A percentile compares a stretch with the other conserved stretches of the same genome.
These are phyloP conservation scores for Floccularia luteovirens DNA, from an alignment of 768 basidiomycete species.

Conservation along the genomic window DNA sequence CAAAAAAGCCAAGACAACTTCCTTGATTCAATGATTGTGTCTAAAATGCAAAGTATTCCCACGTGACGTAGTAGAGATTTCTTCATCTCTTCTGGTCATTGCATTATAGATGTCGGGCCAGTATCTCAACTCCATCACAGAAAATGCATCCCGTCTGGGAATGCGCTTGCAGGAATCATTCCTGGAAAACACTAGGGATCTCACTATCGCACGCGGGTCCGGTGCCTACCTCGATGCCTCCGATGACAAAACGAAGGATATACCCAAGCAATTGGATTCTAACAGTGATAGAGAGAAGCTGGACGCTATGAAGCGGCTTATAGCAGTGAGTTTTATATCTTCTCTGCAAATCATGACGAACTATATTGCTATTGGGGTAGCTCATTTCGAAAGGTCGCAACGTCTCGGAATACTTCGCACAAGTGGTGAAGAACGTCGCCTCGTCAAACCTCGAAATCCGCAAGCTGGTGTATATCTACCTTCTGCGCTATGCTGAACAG, in stretches of 20 bases:
- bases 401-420: conserved; percentile 90
- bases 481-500: conserved; percentile 85
- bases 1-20: too few relatives aligned
- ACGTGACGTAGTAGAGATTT: neutral
- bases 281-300: conserved; percentile 85
- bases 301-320: conserved; percentile 91
- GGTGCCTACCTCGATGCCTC: conserved; percentile 58
- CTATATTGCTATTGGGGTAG: conserved; percentile 15
- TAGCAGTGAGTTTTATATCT: conserved; percentile 59
- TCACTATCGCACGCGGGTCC: conserved; percentile 49
- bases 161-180: conserved; percentile 80
- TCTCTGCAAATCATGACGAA: neutral
- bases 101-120: conserved; percentile 26
- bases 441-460: conserved; percentile 89
- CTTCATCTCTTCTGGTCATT: neutral
- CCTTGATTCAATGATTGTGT: too few relatives aligned
- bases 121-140: conserved; percentile 51
- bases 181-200: conserved; percentile 73
- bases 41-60: too few relatives aligned
- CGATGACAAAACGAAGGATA: conserved; percentile 76
- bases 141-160: conserved; percentile 79
- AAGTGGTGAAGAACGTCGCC: conserved; percentile 96
- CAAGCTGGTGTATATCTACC: conserved; percentile 97
- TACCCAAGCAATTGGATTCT: conserved; percentile 82
- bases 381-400: conserved; percentile 90